A percentile compares a stretch with the other conserved stretches of the same genome.
Evolutionary conservation across 192 early-diverging fungal species (phyloP).

Genomic region (Coemansia sp.): DNA sequence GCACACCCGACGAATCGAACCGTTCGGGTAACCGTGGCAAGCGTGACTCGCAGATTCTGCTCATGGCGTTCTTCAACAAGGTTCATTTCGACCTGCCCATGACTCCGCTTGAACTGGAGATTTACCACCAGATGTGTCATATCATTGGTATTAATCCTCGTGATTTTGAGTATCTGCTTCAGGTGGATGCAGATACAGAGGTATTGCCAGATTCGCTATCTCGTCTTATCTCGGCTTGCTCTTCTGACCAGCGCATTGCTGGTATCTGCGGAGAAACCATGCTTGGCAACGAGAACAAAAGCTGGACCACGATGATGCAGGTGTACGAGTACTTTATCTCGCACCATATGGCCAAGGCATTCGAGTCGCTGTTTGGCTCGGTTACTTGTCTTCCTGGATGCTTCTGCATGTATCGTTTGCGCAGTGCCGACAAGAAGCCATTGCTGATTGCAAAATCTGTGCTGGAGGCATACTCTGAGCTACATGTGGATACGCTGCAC

Average conservation of each 20-base stretch:
- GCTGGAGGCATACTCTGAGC: slow-evolving; percentile 82
- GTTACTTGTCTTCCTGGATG: slow-evolving; percentile 77
- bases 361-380: too few relatives aligned
- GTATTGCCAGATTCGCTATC: slow-evolving; percentile 79
- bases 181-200: slow-evolving; percentile 77
- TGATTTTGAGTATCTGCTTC: slow-evolving; percentile 72
- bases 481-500: slow-evolving; percentile 88
- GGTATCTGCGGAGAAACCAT: slow-evolving; percentile 91
- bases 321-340: slow-evolving; percentile 87
- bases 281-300: slow-evolving; percentile 79
- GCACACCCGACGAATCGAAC: slow-evolving; percentile 74
- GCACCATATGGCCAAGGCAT: too few relatives aligned
- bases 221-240: slow-evolving; percentile 76
- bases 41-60: slow-evolving; percentile 89
- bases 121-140: slow-evolving; percentile 92
- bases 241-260: slow-evolving; percentile 70
- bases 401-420: slow-evolving; percentile 79
- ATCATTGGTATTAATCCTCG: slow-evolving; percentile 81
- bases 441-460: slow-evolving; percentile 75
- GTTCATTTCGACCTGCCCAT: slow-evolving; percentile 88
- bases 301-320: slow-evolving; percentile 94
- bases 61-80: slow-evolving; percentile 87
- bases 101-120: too few relatives aligned
- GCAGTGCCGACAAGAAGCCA: slow-evolving; percentile 59
- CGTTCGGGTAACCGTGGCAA: slow-evolving; percentile 92